phyloP scores from a whole-genome alignment of 2,329 filamentous ascomycete species.

The Arthroderma sp. region DNA sequence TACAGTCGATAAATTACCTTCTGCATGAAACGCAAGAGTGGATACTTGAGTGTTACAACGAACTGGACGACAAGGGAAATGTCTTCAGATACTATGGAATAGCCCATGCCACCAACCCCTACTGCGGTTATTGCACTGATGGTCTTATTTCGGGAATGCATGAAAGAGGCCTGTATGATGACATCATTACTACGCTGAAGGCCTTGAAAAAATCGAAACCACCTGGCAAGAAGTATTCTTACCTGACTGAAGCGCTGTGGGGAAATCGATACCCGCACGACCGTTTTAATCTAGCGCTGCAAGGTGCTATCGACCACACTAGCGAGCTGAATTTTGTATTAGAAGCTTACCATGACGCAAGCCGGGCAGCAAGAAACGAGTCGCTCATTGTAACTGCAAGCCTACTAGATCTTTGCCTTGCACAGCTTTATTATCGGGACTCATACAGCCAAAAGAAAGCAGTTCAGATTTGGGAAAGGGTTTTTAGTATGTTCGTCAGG shows the following conservation, averaged over 20 bases:
- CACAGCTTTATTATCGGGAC: slow-evolving; percentile 4
- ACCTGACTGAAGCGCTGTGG: slow-evolving; percentile 3
- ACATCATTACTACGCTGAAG: slow-evolving; percentile 6
- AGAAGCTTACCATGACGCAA: slow-evolving; percentile 5
- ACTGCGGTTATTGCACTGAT: slow-evolving; percentile 4
- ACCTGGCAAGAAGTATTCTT: slow-evolving; percentile 1
- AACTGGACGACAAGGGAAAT: slow-evolving; percentile 3
- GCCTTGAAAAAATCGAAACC: slow-evolving; percentile 3
- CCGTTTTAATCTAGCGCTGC: background rate
- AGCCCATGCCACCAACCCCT: background rate
- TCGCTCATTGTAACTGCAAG: slow-evolving; percentile 1
- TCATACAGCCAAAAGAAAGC: slow-evolving; percentile 5
- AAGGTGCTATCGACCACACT: slow-evolving; percentile 3
- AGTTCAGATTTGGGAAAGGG: slow-evolving; percentile 7
- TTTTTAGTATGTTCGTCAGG: slow-evolving; percentile 3
- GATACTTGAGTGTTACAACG: slow-evolving; percentile 4
- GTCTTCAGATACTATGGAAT: slow-evolving; percentile 2
- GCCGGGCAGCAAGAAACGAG: slow-evolving; percentile 5
- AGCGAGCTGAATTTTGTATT: slow-evolving; percentile 8
- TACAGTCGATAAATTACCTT: background rate
- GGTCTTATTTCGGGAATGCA: background rate
- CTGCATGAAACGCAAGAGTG: background rate
- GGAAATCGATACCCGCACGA: background rate
- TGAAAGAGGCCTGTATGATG: background rate
- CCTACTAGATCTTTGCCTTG: slow-evolving; percentile 6